Conservation (phyloP, 2,329 filamentous ascomycete species). For the Diaporthe ampelina region DNA sequence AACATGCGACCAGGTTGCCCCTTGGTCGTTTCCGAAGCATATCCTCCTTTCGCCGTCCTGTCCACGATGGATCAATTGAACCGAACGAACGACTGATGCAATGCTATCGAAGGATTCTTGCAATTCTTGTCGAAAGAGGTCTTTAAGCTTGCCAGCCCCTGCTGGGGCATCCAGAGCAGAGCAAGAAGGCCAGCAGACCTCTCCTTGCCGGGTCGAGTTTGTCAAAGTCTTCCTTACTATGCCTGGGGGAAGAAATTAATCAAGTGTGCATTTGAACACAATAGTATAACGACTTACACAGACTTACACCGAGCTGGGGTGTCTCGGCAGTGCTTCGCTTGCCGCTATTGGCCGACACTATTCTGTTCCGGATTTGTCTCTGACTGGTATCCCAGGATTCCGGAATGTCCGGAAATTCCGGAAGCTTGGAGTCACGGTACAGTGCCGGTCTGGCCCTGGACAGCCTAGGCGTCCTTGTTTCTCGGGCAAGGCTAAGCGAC, state of each 20-base stretch:
- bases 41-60: neutral
- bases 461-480: too few species aligned
- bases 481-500: neutral
- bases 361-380: neutral
- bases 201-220: neutral
- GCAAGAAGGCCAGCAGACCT: neutral
- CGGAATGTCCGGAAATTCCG: too few species aligned
- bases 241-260: too few species aligned
- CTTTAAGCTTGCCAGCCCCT: neutral
- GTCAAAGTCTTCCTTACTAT: too few species aligned
- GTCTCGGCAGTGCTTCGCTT: neutral
- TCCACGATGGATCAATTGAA: too few species aligned
- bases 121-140: accelerated
- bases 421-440: too few species aligned
- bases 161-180: too few species aligned
- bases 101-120: too few species aligned
- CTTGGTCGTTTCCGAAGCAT: too few species aligned
- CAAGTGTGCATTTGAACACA: neutral
- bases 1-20: neutral
- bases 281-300: neutral
- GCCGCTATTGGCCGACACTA: neutral
- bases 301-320: neutral
- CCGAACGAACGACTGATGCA: neutral
- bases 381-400: neutral
- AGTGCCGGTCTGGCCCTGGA: accelerated